Conservation (phyloP, 2,329 filamentous ascomycete species). For the Phialocephala sp. region DNA sequence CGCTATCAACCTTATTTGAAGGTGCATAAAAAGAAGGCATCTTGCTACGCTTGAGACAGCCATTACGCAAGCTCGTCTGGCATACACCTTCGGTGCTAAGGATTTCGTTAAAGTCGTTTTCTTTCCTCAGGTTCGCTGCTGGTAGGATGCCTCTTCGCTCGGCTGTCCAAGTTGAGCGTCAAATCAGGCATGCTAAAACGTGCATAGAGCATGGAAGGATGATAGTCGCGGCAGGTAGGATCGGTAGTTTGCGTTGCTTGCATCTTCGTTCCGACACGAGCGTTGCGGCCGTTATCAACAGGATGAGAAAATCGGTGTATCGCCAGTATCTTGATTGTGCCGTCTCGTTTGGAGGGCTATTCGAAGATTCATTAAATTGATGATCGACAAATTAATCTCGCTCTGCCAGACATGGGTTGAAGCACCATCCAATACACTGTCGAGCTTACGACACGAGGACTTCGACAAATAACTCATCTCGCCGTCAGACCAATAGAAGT, state of each 20-base stretch:
- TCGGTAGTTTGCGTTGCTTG: background rate
- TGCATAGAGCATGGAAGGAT: background rate
- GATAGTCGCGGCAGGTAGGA: background rate
- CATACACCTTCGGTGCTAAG: background rate
- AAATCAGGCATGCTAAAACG: background rate
- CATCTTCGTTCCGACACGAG: background rate
- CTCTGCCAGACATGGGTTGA: no score
- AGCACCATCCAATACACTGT: no score
- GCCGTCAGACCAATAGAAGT: no score
- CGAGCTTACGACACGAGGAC: no score
- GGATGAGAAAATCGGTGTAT: background rate
- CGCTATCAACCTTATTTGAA: background rate
- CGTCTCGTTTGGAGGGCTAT: background rate
- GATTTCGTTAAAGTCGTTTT: background rate
- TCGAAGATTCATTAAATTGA: background rate
- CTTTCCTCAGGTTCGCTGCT: background rate
- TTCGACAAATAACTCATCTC: no score
- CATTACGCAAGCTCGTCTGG: background rate
- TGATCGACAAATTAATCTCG: no score
- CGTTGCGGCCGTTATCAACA: background rate
- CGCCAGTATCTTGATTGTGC: background rate
- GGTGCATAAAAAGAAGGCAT: background rate
- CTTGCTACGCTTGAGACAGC: background rate
- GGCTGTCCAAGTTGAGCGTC: background rate
- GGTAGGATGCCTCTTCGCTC: background rate